Evolutionary conservation across 495 filamentous ascomycete genomes (phyloP).

Genomic region (Hypoxylon subgilvum): DNA sequence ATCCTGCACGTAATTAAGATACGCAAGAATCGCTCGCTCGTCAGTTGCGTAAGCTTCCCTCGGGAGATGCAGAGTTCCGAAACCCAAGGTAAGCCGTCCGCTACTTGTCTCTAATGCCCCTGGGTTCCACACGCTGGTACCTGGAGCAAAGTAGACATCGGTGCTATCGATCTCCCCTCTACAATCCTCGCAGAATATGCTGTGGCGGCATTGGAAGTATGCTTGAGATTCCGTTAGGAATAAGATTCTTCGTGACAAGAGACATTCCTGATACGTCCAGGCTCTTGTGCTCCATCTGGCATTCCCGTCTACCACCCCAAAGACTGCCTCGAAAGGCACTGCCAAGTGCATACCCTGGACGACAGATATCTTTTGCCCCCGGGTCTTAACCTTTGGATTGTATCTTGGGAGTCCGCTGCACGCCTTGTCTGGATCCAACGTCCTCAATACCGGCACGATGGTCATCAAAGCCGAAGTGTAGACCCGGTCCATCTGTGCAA

Average conservation of each 20-base stretch:
- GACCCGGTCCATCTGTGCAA: background rate
- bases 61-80: too few species aligned
- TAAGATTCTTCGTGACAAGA: background rate
- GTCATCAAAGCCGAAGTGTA: background rate
- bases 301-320: background rate
- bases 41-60: too few species aligned
- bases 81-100: too few species aligned
- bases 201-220: conserved; percentile 37
- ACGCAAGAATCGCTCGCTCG: too few species aligned
- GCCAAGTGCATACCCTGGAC: background rate
- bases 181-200: conserved; percentile 40
- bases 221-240: conserved; percentile 3
- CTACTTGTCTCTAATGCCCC: too few species aligned
- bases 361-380: background rate
- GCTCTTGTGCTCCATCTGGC: conserved; percentile 6
- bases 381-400: background rate
- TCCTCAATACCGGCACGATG: background rate
- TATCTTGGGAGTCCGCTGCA: conserved; percentile 3
- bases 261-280: conserved; percentile 11
- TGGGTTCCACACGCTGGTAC: too few species aligned
- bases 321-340: background rate
- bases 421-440: background rate
- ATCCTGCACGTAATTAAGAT: too few species aligned
- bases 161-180: too few species aligned
- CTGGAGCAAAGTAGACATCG: too few species aligned